phyloP scores from a whole-genome alignment of 2,329 filamentous ascomycete genomes.

The Trichoderma atrobrunneum region DNA sequence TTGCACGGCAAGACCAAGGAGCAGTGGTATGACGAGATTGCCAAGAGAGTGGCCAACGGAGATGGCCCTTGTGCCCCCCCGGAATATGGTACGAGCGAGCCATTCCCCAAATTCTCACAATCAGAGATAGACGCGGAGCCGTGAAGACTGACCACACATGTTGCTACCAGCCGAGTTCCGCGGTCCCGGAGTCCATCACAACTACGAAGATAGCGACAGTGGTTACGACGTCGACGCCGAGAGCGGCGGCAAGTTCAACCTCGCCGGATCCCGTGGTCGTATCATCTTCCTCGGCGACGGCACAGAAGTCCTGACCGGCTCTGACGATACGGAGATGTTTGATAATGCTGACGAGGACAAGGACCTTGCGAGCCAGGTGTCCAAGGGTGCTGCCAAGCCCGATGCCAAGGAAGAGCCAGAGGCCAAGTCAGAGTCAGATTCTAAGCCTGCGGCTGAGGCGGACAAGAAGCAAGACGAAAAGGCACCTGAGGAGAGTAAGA shows the following conservation, averaged over 20 bases:
- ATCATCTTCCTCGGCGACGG: slow-evolving; percentile 96
- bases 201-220: slow-evolving; percentile 76
- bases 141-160: slow-evolving; percentile 26
- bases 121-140: slow-evolving; percentile 20
- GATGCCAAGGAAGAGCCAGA: slow-evolving; percentile 25
- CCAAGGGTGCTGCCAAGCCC: slow-evolving; percentile 48
- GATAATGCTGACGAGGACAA: slow-evolving; percentile 82
- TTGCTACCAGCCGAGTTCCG: slow-evolving; percentile 70
- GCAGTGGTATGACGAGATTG: slow-evolving; percentile 97
- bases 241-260: slow-evolving; percentile 61
- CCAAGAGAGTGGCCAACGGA: slow-evolving; percentile 88
- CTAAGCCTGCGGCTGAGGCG: slow-evolving; percentile 25
- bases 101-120: slow-evolving; percentile 35
- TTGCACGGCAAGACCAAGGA: slow-evolving; percentile 91
- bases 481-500: slow-evolving; percentile 32
- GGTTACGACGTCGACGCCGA: slow-evolving; percentile 75
- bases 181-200: slow-evolving; percentile 76
- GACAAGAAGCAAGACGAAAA: slow-evolving; percentile 28
- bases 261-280: slow-evolving; percentile 72
- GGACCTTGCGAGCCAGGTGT: slow-evolving; percentile 80
- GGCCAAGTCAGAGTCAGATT: slow-evolving; percentile 28
- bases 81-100: slow-evolving; percentile 84
- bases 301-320: slow-evolving; percentile 85
- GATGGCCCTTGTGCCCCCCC: slow-evolving; percentile 98
- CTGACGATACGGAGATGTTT: slow-evolving; percentile 90